Conservation (phyloP, 1,139 yeast genomes). For the Suhomyces kunorum region DNA sequence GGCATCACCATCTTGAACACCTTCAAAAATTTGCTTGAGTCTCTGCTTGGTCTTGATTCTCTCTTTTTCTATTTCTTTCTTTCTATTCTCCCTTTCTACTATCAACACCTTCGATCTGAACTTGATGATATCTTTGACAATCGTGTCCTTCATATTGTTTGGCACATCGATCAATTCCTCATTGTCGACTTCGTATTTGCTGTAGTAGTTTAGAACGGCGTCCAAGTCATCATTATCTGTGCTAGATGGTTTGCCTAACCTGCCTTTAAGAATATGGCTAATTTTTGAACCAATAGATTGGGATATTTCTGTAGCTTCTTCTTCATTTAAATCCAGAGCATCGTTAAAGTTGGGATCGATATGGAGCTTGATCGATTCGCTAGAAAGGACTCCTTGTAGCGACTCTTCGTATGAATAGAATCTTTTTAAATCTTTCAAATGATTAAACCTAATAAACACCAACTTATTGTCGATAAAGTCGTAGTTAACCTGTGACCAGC, state of each 20-base stretch:
- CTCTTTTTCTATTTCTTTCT: constrained; percentile 53
- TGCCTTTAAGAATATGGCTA: constrained; percentile 22
- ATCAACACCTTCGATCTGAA: constrained; percentile 63
- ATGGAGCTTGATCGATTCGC: constrained; percentile 11
- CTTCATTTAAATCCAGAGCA: not conserved
- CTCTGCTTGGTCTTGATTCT: constrained; percentile 52
- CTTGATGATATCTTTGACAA: constrained; percentile 58
- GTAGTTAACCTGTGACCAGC: constrained; percentile 32
- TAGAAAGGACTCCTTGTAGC: constrained; percentile 5
- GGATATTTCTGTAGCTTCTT: not conserved
- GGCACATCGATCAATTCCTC: constrained; percentile 67
- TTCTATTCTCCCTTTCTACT: constrained; percentile 57
- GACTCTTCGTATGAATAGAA: constrained; percentile 14
- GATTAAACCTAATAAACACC: constrained; percentile 29
- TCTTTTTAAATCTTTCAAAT: constrained; percentile 18
- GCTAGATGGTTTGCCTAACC: constrained; percentile 20
- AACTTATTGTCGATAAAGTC: constrained; percentile 30
- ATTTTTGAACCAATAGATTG: constrained; percentile 7
- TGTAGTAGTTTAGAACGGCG: constrained; percentile 37
- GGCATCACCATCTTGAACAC: constrained; percentile 18
- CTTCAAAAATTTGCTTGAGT: constrained; percentile 52
- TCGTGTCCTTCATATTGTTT: constrained; percentile 53
- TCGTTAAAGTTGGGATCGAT: constrained; percentile 16
- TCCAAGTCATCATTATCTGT: constrained; percentile 40
- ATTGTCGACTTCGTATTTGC: constrained; percentile 56